Evolutionary conservation across 352 stramenopile genomes (phyloP), one percentile per base, ranked within the genome.

Genomic region (Globisporangium spinosum): DNA sequence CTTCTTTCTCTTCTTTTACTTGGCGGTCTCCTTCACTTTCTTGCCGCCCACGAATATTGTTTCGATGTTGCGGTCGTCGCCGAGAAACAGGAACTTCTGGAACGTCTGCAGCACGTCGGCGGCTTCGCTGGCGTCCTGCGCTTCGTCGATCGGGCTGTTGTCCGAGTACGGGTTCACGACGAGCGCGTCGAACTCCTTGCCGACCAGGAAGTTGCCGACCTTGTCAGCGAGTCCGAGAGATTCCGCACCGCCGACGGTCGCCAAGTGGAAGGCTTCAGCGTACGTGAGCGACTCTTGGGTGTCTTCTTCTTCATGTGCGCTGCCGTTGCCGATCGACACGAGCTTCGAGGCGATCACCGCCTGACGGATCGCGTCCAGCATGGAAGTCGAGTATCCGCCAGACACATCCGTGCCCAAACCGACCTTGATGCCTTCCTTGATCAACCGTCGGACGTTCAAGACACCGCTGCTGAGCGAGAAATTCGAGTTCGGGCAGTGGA

Each of bases 401-500:
- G 94, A 96, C 20, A 98, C 90, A 64, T 98, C 95, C 15, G 96
- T 98, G 54, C 96, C 96, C 3, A 98, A 75, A 1, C 94, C 96
- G 29, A 98, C 93, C 70, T 96, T 98, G 62, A 92, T 56, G 5
- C 87, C 85, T 70, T 92, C 79, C 65, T 82, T 69, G n/a, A 93
- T 72, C 64, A 88, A 64, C 32, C 77, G 88, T 22, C 86, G 82
- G 9, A 95, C 87, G 65, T 95, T 94, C n/a, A 95, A 62, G 2
- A 94, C 83, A 49, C 90, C 84, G 65, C 89, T 92, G n/a, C 79
- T 85, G 62, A 98, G 88, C 47, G 90, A 98, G 61, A 98, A 98
- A 71, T 98, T 98, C 23, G 89, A 98, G 58, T 97, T 96, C 22
- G 96, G 91, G 72, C 96, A 98, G 72, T 98, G 93, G 20, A 97